Base-by-base conservation (phyloP, 2,329 filamentous ascomycete species). In the Verticillium longisporum region DNA sequence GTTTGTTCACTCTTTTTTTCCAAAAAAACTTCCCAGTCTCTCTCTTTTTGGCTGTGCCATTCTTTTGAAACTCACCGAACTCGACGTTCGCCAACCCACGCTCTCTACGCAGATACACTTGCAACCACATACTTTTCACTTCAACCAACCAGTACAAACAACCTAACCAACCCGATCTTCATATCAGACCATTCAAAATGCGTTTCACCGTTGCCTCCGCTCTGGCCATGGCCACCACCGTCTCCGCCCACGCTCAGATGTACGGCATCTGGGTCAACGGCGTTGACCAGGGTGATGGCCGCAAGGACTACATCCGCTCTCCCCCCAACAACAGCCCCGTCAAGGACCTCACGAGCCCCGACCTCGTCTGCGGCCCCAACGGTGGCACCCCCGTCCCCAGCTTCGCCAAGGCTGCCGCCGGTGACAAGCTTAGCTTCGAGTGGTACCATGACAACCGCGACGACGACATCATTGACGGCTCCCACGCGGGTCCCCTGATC, bases 391-490 rank as follows among this genome's bases (percentile, higher is more conserved):
- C 73, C 45, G 75, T 68, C 13, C 61, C 69, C 38, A 68, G 73
- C 55, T 80, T 80, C 65, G 73, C 77, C 65, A 66, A 70, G 34
- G 76, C 77, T n/a, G 71, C 75, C 6, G 77, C 77, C 15, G 82
- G 82, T 63, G 78, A 81, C 66, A 75, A 75, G 67, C 65, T 83
- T 61, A 71, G 66, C 62, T 75, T 79, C 66, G 77, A 83, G 70
- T 83, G 80, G 80, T 78, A 77, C 71, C 81, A 83, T 73, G 67
- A 83, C 70, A 74, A 45, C 67, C 76, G 79, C 55, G 67, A 67
- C 62, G 80, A 83, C 70, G 80, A 83, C 68, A 81, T 83, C 73
- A 80, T 84, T 58, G 82, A 74, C 65, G 62, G 68, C n/a, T 80
- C 78, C 56, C 82, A 84, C 74, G 73, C 76, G 71, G 82, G 82